Conservation (phyloP, 768 basidiomycete genomes). For the Mycena pura region DNA sequence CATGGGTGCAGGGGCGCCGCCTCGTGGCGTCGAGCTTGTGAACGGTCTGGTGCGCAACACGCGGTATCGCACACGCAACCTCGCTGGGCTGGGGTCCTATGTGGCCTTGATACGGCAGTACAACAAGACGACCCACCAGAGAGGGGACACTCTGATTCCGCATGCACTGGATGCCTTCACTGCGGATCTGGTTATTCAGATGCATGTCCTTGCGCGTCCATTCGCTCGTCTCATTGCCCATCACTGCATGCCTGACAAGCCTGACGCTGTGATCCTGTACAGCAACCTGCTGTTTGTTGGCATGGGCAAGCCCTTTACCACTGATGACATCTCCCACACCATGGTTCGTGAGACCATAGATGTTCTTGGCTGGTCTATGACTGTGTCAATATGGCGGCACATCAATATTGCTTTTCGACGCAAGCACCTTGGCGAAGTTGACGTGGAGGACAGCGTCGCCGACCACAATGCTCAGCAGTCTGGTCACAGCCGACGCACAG, state of each 20-base stretch:
- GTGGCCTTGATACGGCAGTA: constrained; percentile 31
- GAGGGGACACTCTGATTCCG: constrained; percentile 35
- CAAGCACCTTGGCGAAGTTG: constrained; percentile 17
- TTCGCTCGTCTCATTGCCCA: constrained; percentile 12
- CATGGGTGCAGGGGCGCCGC: constrained; percentile 26
- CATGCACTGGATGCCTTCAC: constrained; percentile 32
- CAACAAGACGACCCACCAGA: constrained; percentile 29
- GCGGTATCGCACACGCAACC: constrained; percentile 11
- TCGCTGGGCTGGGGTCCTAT: neutral
- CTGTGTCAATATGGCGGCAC: no score
- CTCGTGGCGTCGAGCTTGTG: constrained; percentile 12
- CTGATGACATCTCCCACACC: no score
- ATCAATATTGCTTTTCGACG: constrained; percentile 31
- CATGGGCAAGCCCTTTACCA: no score
- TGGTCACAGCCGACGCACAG: constrained; percentile 31
- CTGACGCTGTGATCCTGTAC: no score
- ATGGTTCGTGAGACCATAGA: no score
- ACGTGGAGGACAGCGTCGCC: no score
- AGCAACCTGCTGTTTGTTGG: no score
- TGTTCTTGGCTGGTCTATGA: no score
- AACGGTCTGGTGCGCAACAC: constrained; percentile 35
- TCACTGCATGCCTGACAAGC: no score
- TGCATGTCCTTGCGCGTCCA: constrained; percentile 30
- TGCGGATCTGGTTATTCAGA: constrained; percentile 34
- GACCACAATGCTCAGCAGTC: constrained; percentile 29